These are phyloP conservation scores for Ascosphaera apis DNA, from an alignment of 2,329 filamentous ascomycete genomes.

Conservation along the genomic window DNA sequence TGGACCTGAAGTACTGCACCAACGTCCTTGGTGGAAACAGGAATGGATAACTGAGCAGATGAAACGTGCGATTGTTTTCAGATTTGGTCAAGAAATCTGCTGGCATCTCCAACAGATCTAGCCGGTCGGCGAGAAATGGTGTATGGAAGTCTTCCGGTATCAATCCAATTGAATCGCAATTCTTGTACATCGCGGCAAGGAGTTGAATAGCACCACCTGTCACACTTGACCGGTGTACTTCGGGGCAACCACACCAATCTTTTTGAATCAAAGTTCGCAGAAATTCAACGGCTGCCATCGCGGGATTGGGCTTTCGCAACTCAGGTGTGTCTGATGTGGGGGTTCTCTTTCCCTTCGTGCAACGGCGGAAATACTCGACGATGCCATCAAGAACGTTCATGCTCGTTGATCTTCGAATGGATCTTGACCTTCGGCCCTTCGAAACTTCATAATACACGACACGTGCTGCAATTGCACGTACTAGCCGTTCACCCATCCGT, in stretches of 20 bases:
- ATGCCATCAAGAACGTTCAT: constrained; percentile 15
- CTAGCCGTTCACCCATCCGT: constrained; percentile 25
- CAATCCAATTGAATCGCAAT: constrained; percentile 42
- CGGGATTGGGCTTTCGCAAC: constrained; percentile 8
- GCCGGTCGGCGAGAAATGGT: constrained; percentile 49
- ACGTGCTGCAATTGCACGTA: constrained; percentile 26
- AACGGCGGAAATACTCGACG: constrained; percentile 13
- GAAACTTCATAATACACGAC: constrained; percentile 27
- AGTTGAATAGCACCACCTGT: constrained; percentile 59
- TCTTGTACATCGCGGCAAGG: constrained; percentile 49
- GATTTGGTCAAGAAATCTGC: constrained; percentile 43
- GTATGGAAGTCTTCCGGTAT: constrained; percentile 48
- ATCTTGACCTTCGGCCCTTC: constrained; percentile 13
- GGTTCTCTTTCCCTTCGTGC: not conserved
- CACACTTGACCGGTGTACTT: constrained; percentile 44
- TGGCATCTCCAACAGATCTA: constrained; percentile 55
- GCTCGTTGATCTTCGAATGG: constrained; percentile 11
- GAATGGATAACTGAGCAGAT: constrained; percentile 60
- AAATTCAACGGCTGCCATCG: constrained; percentile 20
- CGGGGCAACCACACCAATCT: constrained; percentile 57
- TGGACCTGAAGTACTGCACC: constrained; percentile 64
- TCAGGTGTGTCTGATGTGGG: not conserved
- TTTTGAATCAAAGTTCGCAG: constrained; percentile 45
- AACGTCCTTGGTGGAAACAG: constrained; percentile 52
- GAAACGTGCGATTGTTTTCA: constrained; percentile 38